Evolutionary conservation across 1,284 basidiomycete genomes (phyloP), one percentile per base, ranked within the genome.

Genomic region (Moniliophthora roreri): DNA sequence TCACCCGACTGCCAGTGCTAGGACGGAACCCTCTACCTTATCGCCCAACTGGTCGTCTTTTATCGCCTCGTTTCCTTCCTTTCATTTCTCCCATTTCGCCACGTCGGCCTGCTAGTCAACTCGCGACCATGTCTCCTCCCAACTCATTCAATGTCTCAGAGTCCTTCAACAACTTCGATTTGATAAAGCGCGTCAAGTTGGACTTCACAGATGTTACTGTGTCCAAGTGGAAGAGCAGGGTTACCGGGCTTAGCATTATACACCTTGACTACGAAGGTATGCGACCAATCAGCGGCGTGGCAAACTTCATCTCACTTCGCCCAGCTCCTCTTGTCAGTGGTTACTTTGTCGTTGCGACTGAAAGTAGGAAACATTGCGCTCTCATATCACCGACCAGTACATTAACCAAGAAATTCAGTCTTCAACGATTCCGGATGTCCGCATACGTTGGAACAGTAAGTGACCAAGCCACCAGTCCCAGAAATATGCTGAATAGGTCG

Each of bases 341-440:
- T 3, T 97, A 95, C 71, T 95, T 97, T 66, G 88, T 91, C 8
- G 85, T 98, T 38, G 85, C 85, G 6, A 97, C 95, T 10, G 97
- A 99, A 77, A 99, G 92, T 88, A 64, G 56, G 84, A 21, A 40
- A 34, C 21, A 42, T 47, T 34, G n/a, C 20, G 20, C 13, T 5
- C 20, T 28, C n/a, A 15, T 28, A 45, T 40, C 13, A 16, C 8
- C 21, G 39, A 40, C 55, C 59, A 46, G 57, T 40, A 34, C 13
- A 10, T 28, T 38, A 39, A 32, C 36, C 46, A 32, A 41, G 11
- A 10, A 42, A 28, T 51, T 10, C 58, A 93, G 91, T 95, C 64
- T 95, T 96, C 70, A 80, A 96, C 71, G 94, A 97, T 68, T 91
- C 85, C 45, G 95, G 95, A 38, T 89, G 93, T 63, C 95, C 95